Conservation (phyloP, 176 grass and related monocot genomes). For the Echinochloa phyllopogon region DNA sequence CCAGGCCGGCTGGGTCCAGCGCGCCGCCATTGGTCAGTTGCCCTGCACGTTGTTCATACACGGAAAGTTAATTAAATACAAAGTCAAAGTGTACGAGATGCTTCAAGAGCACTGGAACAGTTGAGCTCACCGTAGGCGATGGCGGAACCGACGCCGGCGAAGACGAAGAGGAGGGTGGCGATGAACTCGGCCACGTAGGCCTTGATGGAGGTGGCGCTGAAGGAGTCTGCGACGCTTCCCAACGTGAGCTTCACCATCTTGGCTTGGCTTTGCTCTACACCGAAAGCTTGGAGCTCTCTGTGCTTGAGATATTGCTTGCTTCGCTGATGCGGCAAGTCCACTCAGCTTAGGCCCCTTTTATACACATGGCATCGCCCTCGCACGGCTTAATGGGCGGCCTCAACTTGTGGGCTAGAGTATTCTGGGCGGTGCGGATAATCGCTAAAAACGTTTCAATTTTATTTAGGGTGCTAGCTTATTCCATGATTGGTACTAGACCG, state of each 20-base stretch:
- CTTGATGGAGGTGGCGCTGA: conserved; percentile 72
- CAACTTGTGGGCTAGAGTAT: conserved; percentile 58
- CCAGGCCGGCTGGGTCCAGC: conserved; percentile 82
- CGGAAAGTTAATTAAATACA: not conserved
- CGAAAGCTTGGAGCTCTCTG: not conserved
- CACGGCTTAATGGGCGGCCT: conserved; percentile 28
- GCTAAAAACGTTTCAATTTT: conserved; percentile 26
- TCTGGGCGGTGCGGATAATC: conserved; percentile 57
- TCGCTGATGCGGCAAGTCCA: conserved; percentile 27
- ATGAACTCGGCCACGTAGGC: conserved; percentile 94
- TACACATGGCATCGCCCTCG: conserved; percentile 38
- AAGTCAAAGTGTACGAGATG: not conserved
- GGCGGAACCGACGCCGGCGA: conserved; percentile 93
- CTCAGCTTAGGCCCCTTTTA: conserved; percentile 48
- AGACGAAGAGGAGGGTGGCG: conserved; percentile 95
- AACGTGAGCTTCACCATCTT: conserved; percentile 92
- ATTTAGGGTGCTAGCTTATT: conserved; percentile 34
- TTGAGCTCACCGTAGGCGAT: conserved; percentile 65
- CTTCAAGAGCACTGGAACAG: not conserved
- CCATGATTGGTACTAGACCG: conserved; percentile 50
- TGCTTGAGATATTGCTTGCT: conserved; percentile 13
- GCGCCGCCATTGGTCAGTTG: conserved; percentile 61
- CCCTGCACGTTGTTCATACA: conserved; percentile 36
- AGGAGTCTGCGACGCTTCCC: conserved; percentile 76
- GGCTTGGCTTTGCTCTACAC: conserved; percentile 4